Evolutionary conservation across 805 yeast species (phyloP), one percentile per base, ranked within the genome.

Genomic region (Candida boidinii): DNA sequence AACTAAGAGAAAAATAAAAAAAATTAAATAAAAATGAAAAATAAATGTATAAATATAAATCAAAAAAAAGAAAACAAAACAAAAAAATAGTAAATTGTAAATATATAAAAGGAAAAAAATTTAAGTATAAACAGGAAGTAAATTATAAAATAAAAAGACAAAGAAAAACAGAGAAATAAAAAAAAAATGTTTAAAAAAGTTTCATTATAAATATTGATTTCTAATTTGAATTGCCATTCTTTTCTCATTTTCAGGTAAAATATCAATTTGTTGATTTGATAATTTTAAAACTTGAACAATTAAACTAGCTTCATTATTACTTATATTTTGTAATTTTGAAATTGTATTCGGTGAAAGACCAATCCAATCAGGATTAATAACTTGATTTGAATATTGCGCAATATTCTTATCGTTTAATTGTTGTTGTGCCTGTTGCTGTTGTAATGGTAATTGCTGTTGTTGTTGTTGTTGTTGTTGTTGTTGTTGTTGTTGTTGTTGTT

Each of bases 241-340:
- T 38, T 68, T 68, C 46, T 72, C 70, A 30, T 70, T 74, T 10
- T 63, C 63, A 3, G 76, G 76, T 35, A 73, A 56, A 10, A 59
- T 53, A 25, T 60, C 58, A 28, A 73, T 61, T 43, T 73, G 78
- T 23, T 68, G 71, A 5, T 63, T 63, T 0, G 73, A 61, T 41
- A 73, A 54, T 29, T 66, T 56, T 38, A 73, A 57, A 10, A 73
- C 75, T 49, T 72, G 78, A 14, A 69, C 72, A 27, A 73, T 63
- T 43, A 71, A 56, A 35, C 64, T 62, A 18, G 81, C 80, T 51
- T 79, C 82, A 29, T 70, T 69, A 23, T 66, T 68, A 8, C 76
- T 69, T 39, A 79, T 54, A 18, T 59, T 56, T 15, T 66, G 53
- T 26, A 79, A 57, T 51, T 74, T 78, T 15, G 58, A 57, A 37